Conservation (phyloP, 768 basidiomycete genomes). For the Brasilioporus rufonigricans region DNA sequence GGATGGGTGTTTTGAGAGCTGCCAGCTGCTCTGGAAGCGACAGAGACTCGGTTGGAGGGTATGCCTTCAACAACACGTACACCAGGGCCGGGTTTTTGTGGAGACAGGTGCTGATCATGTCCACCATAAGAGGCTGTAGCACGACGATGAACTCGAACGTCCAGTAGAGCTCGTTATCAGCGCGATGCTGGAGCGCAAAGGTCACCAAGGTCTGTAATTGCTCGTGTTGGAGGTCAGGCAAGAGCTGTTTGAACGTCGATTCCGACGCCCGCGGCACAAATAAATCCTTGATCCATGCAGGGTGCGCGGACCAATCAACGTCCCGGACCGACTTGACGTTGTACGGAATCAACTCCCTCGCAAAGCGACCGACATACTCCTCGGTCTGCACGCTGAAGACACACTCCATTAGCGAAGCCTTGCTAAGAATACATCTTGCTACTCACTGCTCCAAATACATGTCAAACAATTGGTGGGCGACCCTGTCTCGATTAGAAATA, state of each 20-base stretch:
- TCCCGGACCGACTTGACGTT: slow-evolving; percentile 39
- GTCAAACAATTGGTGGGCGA: slow-evolving; percentile 67
- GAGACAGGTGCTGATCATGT: slow-evolving; percentile 41
- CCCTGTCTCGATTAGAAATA: slow-evolving; percentile 63
- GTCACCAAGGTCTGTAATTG: slow-evolving; percentile 18
- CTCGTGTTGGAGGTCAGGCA: slow-evolving; percentile 21
- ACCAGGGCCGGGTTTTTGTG: slow-evolving; percentile 51
- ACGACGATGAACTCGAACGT: slow-evolving; percentile 43
- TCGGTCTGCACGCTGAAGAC: slow-evolving; percentile 45
- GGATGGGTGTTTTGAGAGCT: slow-evolving; percentile 32
- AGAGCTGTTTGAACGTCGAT: slow-evolving; percentile 16
- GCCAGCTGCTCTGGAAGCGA: slow-evolving; percentile 29
- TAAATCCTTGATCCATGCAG: slow-evolving; percentile 32
- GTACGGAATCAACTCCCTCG: slow-evolving; percentile 42
- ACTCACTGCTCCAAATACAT: slow-evolving; percentile 66
- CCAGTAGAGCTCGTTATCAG: slow-evolving; percentile 53
- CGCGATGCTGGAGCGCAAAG: slow-evolving; percentile 43
- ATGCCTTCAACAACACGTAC: slow-evolving; percentile 49
- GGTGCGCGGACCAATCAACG: slow-evolving; percentile 39
- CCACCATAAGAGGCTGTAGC: slow-evolving; percentile 27
- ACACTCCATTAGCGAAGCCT: neutral
- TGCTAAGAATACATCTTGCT: slow-evolving; percentile 35
- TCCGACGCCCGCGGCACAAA: slow-evolving; percentile 28
- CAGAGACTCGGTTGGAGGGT: slow-evolving; percentile 43
- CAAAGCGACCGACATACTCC: slow-evolving; percentile 46